phyloP scores from a whole-genome alignment of 495 filamentous ascomycete species.

The Mytilinidion resinicola region DNA sequence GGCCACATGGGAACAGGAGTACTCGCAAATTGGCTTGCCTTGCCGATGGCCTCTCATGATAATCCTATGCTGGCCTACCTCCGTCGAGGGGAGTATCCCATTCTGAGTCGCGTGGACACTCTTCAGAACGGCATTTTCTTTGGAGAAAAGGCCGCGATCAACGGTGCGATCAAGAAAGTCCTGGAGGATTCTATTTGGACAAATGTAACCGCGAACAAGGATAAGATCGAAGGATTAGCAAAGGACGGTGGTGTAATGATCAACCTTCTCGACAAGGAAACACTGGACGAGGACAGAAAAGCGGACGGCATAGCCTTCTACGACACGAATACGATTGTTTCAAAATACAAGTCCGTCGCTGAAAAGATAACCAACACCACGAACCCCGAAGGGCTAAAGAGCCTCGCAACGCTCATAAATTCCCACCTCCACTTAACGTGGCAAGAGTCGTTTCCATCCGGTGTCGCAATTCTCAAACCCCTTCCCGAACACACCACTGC shows the following conservation, averaged over 20 bases:
- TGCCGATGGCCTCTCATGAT: conserved; percentile 79
- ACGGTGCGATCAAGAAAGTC: conserved; percentile 59
- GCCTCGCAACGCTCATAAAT: conserved; percentile 70
- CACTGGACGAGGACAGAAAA: conserved; percentile 57
- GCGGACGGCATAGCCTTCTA: conserved; percentile 74
- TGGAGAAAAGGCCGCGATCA: conserved; percentile 60
- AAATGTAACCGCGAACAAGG: conserved; percentile 21
- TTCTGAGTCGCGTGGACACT: conserved; percentile 67
- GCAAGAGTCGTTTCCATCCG: conserved; percentile 67
- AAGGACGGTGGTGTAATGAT: conserved; percentile 53
- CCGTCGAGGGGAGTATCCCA: conserved; percentile 64
- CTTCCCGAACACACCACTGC: conserved; percentile 63
- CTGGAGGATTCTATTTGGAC: conserved; percentile 41
- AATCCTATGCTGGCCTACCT: conserved; percentile 65
- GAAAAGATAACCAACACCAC: conserved; percentile 45
- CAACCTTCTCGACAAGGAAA: conserved; percentile 48
- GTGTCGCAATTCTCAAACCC: conserved; percentile 76
- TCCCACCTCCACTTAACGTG: conserved; percentile 81
- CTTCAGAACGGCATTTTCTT: conserved; percentile 67
- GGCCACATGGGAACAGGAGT: conserved; percentile 85
- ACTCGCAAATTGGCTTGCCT: conserved; percentile 67
- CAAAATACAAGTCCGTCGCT: conserved; percentile 58
- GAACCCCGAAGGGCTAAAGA: conserved; percentile 48
- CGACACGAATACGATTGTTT: conserved; percentile 51
- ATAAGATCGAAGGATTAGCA: conserved; percentile 29